Percentiles rank a stretch among this genome's conserved stretches.
Conservation (phyloP, 352 stramenopile genomes). For the Globisporangium camurandrum region DNA sequence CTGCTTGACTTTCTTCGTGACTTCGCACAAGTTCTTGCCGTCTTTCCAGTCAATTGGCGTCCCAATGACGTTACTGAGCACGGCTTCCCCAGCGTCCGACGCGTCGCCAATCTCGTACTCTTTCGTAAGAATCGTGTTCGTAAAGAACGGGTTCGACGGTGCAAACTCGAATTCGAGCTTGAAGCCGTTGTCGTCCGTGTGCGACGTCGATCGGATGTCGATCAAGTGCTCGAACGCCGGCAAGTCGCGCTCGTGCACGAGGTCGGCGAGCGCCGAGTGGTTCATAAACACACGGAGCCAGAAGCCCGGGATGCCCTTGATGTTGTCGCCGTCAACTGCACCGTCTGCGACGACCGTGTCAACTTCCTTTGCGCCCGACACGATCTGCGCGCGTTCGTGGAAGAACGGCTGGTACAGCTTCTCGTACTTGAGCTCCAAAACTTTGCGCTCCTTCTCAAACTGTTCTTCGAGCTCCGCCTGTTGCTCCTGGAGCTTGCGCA, state of each 20-base stretch:
- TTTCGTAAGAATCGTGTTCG: slow-evolving; percentile 72
- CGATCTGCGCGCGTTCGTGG: slow-evolving; percentile 59
- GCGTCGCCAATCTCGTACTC: slow-evolving; percentile 84
- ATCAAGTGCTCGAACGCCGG: slow-evolving; percentile 70
- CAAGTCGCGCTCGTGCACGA: slow-evolving; percentile 77
- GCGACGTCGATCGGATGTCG: slow-evolving; percentile 67
- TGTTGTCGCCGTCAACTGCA: slow-evolving; percentile 31
- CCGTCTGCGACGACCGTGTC: slow-evolving; percentile 40
- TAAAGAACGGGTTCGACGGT: slow-evolving; percentile 74
- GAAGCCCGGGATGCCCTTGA: slow-evolving; percentile 79
- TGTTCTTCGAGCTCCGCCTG: slow-evolving; percentile 71
- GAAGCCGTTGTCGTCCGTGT: slow-evolving; percentile 81
- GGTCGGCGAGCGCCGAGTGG: slow-evolving; percentile 70
- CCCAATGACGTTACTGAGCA: slow-evolving; percentile 69
- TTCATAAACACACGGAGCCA: slow-evolving; percentile 83
- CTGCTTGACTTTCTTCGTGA: slow-evolving; percentile 86
- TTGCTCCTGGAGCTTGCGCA: slow-evolving; percentile 72
- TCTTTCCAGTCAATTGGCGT: slow-evolving; percentile 80
- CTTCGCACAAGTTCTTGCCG: slow-evolving; percentile 75
- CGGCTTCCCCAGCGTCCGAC: slow-evolving; percentile 68
- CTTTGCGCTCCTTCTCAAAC: slow-evolving; percentile 82
- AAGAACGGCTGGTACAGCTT: slow-evolving; percentile 85
- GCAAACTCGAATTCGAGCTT: slow-evolving; percentile 80
- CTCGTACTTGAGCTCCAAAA: slow-evolving; percentile 83
- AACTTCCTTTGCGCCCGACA: slow-evolving; percentile 72